These are phyloP conservation scores for Globisporangium viniferum DNA, from an alignment of 352 stramenopile genomes.

Conservation along the genomic window DNA sequence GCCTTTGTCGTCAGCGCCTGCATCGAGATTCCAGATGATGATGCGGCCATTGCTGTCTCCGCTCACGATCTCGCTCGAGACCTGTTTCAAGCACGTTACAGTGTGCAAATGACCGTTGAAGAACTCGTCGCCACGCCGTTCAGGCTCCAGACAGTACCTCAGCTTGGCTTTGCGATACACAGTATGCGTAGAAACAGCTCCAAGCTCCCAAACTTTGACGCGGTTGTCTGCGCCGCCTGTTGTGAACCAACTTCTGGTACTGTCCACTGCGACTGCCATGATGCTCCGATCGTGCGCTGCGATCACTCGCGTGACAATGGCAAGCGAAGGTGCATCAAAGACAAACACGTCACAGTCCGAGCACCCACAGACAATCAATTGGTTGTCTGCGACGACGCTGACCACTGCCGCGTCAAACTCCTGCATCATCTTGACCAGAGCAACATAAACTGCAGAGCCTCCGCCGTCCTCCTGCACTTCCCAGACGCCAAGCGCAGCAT, in stretches of 20 bases:
- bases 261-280: conserved; percentile 45
- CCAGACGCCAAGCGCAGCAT: conserved; percentile 65
- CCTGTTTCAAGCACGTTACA: conserved; percentile 52
- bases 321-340: conserved; percentile 43
- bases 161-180: conserved; percentile 33
- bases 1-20: conserved; percentile 8
- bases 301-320: conserved; percentile 48
- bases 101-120: conserved; percentile 54
- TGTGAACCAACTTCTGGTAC: conserved; percentile 36
- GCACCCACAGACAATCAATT: conserved; percentile 54
- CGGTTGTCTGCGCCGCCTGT: conserved; percentile 58
- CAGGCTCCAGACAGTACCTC: conserved; percentile 37
- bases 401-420: conserved; percentile 77
- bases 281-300: conserved; percentile 49
- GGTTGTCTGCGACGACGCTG: conserved; percentile 50
- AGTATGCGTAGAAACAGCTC: conserved; percentile 18
- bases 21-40: conserved; percentile 73
- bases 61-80: conserved; percentile 73
- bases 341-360: conserved; percentile 76
- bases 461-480: conserved; percentile 53
- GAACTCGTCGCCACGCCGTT: conserved; percentile 32
- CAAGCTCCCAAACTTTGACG: conserved; percentile 65
- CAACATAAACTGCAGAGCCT: conserved; percentile 42
- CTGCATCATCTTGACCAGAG: conserved; percentile 43
- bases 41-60: conserved; percentile 56